Conservation (phyloP, 257 asterid species). For the Haberlea rhodopensis region DNA sequence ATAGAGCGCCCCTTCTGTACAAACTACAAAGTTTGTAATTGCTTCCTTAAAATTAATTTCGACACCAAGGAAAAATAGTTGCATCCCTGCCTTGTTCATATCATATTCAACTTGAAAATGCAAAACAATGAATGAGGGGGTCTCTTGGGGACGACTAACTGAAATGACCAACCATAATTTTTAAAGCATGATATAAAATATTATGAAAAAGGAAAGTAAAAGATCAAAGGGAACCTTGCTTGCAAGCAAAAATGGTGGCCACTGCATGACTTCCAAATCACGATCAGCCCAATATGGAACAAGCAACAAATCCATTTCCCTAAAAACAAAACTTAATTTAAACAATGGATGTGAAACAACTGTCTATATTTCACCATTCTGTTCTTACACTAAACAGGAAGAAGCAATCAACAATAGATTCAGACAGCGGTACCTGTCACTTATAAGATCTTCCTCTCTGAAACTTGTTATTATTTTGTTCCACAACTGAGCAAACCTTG, state of each 20-base stretch:
- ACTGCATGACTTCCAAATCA: constrained; percentile 81
- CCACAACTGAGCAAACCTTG: constrained; percentile 99
- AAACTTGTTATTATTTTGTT: constrained; percentile 93
- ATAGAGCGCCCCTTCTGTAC: constrained; percentile 9
- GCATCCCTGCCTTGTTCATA: constrained; percentile 7
- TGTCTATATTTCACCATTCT: not conserved
- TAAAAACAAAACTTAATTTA: constrained; percentile 33
- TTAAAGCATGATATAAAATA: too few species aligned
- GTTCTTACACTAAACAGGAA: constrained; percentile 21
- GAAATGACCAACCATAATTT: constrained; percentile 18
- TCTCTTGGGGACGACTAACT: constrained; percentile 16
- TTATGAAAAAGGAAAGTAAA: constrained; percentile 19
- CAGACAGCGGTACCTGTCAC: constrained; percentile 55
- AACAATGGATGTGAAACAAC: constrained; percentile 19
- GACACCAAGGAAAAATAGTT: constrained; percentile 9
- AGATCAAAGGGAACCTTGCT: constrained; percentile 86
- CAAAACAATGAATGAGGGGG: not conserved
- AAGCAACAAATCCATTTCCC: constrained; percentile 99
- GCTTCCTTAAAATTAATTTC: constrained; percentile 1
- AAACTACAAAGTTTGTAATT: not conserved
- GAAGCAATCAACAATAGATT: constrained; percentile 14
- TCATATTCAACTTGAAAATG: not conserved
- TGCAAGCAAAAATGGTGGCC: constrained; percentile 99
- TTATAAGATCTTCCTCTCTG: constrained; percentile 97
- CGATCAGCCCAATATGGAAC: constrained; percentile 99